Evolutionary conservation across 768 basidiomycete species (phyloP), one percentile per base, ranked within the genome.

Genomic region (Pisolithus marmoratus): DNA sequence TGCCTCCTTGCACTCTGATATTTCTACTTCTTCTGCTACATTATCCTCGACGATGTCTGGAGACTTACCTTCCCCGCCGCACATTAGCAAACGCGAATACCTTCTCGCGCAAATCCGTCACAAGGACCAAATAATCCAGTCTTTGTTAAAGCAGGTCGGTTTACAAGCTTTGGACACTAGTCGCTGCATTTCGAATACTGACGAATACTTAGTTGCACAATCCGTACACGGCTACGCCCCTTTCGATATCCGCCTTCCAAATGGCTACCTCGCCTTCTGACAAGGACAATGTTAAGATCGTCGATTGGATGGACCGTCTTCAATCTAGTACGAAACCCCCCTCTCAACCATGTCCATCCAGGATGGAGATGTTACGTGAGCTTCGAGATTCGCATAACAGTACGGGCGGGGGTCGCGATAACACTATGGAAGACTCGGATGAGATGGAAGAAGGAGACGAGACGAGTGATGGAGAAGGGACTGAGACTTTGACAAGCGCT

Each of bases 111-210:
- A 92, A 64, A 84, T 93, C 56, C 79, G 84, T 49, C 90, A 93
- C 71, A 93, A 93, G 72, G 90, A 93, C 70, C 75, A 81, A 19
- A 85, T 92, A 58, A 92, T 93, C 58, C 87, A 90, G 56, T 86
- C 83, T 14, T 79, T 92, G 14, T 77, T 93, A 57, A 90, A 90
- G 64, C 88, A 91, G 74, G 88, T 84, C 31, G 14, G 74, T 65
- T 1, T 26, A 6, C 19, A 8, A 7, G 15, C 3, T 29, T 36
- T 46, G 6, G 34, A 31, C 17, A 31, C 23, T 54, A 14, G 14
- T 8, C 31, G 15, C 14, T 47, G n/a, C 49, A 43, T 38, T 17
- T 44, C 1, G 26, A 40, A 49, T 47, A 37, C 49, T 50, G n/a
- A 50, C 9, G 51, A 38, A 15, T 29, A 9, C 40, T 23, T 31